A percentile compares a stretch with the other conserved stretches of the same genome.
phyloP scores from a whole-genome alignment of 257 asterid genomes.

The Vinca minor region DNA sequence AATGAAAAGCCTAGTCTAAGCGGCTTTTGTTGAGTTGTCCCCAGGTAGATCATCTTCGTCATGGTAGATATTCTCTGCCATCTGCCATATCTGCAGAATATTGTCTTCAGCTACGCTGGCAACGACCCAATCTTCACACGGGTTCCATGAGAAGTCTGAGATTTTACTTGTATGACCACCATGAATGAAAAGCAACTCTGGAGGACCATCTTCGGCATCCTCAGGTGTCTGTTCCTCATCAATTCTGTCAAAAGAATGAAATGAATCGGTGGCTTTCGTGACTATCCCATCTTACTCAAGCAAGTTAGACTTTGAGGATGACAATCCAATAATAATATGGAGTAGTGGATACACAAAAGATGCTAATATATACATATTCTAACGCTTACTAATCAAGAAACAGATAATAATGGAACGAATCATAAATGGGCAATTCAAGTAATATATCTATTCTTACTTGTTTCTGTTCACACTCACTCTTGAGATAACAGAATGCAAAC shows the following conservation, averaged over 20 bases:
- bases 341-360: neutral
- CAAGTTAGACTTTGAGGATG: neutral
- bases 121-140: conserved; percentile 89
- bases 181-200: conserved; percentile 83
- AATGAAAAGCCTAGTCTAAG: conserved; percentile 20
- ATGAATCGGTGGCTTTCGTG: neutral
- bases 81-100: conserved; percentile 92
- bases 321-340: neutral
- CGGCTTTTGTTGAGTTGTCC: conserved; percentile 43
- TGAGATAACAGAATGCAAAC: neutral
- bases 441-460: neutral
- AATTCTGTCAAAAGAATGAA: conserved; percentile 34
- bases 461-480: neutral
- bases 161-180: conserved; percentile 97
- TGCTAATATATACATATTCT: too few relatives aligned
- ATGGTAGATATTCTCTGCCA: conserved; percentile 94
- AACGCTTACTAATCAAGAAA: neutral
- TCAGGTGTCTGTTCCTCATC: conserved; percentile 84
- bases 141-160: conserved; percentile 94
- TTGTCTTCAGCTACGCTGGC: conserved; percentile 98
- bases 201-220: conserved; percentile 90
- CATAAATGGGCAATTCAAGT: neutral
- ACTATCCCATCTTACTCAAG: neutral
- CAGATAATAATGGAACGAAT: neutral
- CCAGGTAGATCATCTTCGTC: conserved; percentile 87